These are phyloP conservation scores for Fragosphaeria purpurea DNA, from an alignment of 2,329 filamentous ascomycete species.

Conservation along the genomic window DNA sequence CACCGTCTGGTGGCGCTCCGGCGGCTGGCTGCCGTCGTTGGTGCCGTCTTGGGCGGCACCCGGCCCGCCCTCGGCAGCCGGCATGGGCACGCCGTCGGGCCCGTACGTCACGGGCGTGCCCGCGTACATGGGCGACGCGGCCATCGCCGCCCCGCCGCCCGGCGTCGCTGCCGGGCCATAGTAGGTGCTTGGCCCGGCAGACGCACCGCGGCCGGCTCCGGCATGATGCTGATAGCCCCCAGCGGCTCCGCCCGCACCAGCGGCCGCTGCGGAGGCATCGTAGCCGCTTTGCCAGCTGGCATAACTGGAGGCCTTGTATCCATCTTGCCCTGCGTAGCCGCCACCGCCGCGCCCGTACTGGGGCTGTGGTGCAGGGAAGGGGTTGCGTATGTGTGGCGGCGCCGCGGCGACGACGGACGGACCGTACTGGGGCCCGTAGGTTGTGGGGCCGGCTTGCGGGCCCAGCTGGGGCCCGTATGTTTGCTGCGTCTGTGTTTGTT, in stretches of 20 bases:
- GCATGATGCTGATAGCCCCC: too few relatives aligned
- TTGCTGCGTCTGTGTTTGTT: constrained; percentile 17
- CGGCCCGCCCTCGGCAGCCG: constrained; percentile 14
- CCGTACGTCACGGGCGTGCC: constrained; percentile 6
- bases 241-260: constrained; percentile 14
- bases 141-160: constrained; percentile 12
- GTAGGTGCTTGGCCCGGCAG: background rate
- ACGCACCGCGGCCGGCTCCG: too few relatives aligned
- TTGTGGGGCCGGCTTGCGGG: constrained; percentile 10
- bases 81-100: constrained; percentile 12
- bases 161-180: constrained; percentile 15
- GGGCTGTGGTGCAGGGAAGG: constrained; percentile 50
- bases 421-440: constrained; percentile 14
- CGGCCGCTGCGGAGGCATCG: constrained; percentile 18
- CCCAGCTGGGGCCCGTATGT: constrained; percentile 5
- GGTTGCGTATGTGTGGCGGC: constrained; percentile 66
- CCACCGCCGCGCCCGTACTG: constrained; percentile 20
- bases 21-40: constrained; percentile 29
- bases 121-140: constrained; percentile 6
- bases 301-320: constrained; percentile 82
- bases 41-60: constrained; percentile 28
- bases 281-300: constrained; percentile 94
- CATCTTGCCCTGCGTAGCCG: constrained; percentile 44
- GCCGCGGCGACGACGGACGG: constrained; percentile 31
- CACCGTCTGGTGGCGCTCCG: constrained; percentile 73